Base-by-base conservation (phyloP, 2,329 filamentous ascomycete genomes). In the Aspergillus novoparasiticus region DNA sequence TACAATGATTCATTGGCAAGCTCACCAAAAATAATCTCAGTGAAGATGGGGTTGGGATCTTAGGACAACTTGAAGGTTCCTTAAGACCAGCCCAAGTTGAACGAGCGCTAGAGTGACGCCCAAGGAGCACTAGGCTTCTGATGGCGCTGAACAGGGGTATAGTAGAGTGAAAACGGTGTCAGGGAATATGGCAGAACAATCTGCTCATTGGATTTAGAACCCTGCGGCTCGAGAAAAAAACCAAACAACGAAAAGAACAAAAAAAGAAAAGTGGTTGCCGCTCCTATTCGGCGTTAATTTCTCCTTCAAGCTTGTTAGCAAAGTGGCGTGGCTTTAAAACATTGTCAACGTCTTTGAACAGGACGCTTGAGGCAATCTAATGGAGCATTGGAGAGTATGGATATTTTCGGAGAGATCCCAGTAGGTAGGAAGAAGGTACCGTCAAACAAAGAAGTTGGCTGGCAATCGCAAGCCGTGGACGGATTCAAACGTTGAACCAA, bases 1-100 rank as follows among this genome's bases (percentile, higher is more conserved):
- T 63, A 71, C 69, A 65, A 50, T 68, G 69, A 67, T 71, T 70
- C 69, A 71, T 71, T 64, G 63, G 63, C 30, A 46, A 67, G 53
- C 57, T 60, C 50, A 51, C 53, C 12, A 14, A 45, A 58, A 54
- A 46, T 55, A 43, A 41, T 26, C 11, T 28, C 23, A 50, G 8
- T 28, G 23, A 50, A n/a, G n/a, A 46, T 43, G 41, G 11, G 21
- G 43, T 46, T 23, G 21, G 43, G 43, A 21, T 21, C 23, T 48
- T 59, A 55, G 58, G 34, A 36, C 34, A 36, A 36, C 34, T 36
- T 36, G 34, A 36, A 55, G 69, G 62, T 69, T 64, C 58, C 65
- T 71, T 64, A 65, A 69, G 61, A 69, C 64, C 66, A 67, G 66
- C 57, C 65, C 41, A 59, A 61, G 53, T 59, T 65, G 61, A 72